Base-by-base conservation (phyloP, 2,329 filamentous ascomycete species). In the Trichophyton rubrum region DNA sequence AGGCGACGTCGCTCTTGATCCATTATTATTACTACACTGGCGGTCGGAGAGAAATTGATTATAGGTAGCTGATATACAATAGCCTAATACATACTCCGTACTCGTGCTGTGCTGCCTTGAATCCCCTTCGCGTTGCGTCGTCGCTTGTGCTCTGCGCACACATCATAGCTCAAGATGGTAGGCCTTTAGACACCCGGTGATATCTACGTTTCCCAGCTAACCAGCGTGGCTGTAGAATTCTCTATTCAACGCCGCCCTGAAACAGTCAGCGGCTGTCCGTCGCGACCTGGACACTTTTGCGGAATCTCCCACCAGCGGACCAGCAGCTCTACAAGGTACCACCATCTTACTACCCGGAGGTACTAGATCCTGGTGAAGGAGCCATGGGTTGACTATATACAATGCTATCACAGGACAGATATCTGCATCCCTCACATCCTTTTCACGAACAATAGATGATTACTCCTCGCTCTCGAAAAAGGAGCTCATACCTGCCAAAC, bases 401-500 rank as follows among this genome's bases (percentile, higher is more conserved):
- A 27, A 9, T 53, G 27, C 20, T n/a, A 20, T 56, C 17, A 70
- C 79, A 73, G 86, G 87, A 70, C 87, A 90, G 73, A 83, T 90
- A 65, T 86, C 87, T n/a, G 86, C 85, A 20, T 88, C 88, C 13
- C 77, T 95, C 33, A 85, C 88, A 49, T 85, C 90, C 62, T 90
- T 99, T 73, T 84, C 88, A 55, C 89, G 93, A 63, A 95, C 90
- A 0, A 81, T 99, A 65, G 91, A 96, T 76, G 91, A 96, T 71
- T 99, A 99, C 78, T 84, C 87, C 68, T 82, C 82, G 60, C 84
- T 95, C 33, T 87, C 91, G 0, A 88, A 89, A 66, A 88, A 92
- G 68, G 93, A 99, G 74, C 84, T 96, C 35, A 91, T 95, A 61
- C 82, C 88, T 3, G 87, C 89, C 62, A 99, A 97, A 75, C 89